phyloP scores from a whole-genome alignment of 495 filamentous ascomycete species.

The Penicillium crystallinum region DNA sequence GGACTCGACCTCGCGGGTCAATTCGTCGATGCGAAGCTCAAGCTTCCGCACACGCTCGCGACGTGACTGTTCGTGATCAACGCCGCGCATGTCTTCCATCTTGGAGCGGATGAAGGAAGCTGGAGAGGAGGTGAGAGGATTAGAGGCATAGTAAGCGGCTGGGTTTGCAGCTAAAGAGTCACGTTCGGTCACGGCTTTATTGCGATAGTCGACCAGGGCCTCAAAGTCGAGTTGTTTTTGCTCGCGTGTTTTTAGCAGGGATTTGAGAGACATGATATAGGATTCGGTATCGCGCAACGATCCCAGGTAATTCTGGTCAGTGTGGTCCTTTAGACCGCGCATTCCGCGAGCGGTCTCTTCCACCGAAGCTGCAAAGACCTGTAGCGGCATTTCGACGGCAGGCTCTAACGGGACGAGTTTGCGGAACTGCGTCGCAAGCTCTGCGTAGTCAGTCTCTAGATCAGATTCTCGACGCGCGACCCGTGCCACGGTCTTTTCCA shows the following conservation, averaged over 20 bases:
- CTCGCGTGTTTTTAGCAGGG: slow-evolving; percentile 86
- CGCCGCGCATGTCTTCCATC: slow-evolving; percentile 93
- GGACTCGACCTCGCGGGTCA: slow-evolving; percentile 81
- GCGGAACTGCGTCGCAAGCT: slow-evolving; percentile 88
- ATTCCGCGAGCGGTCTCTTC: slow-evolving; percentile 75
- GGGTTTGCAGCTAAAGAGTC: slow-evolving; percentile 66
- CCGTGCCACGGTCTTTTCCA: slow-evolving; percentile 87
- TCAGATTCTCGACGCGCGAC: slow-evolving; percentile 86
- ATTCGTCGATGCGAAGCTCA: slow-evolving; percentile 83
- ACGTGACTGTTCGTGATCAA: slow-evolving; percentile 89
- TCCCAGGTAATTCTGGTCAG: slow-evolving; percentile 91
- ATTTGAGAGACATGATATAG: slow-evolving; percentile 78
- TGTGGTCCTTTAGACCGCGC: slow-evolving; percentile 76
- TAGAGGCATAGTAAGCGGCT: slow-evolving; percentile 55
- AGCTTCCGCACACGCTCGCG: slow-evolving; percentile 82
- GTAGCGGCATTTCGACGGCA: slow-evolving; percentile 72
- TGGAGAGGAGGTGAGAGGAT: slow-evolving; percentile 58
- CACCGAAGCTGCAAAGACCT: slow-evolving; percentile 78
- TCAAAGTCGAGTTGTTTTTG: slow-evolving; percentile 98
- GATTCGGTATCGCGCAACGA: slow-evolving; percentile 89
- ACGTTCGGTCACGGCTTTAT: slow-evolving; percentile 81
- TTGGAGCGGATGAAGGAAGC: slow-evolving; percentile 91
- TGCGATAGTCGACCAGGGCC: slow-evolving; percentile 89
- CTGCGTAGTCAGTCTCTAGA: slow-evolving; percentile 81
- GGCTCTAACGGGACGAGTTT: slow-evolving; percentile 87